These are phyloP conservation scores for Ambrosiella beaveri DNA, from an alignment of 2,329 filamentous ascomycete species.

Conservation along the genomic window DNA sequence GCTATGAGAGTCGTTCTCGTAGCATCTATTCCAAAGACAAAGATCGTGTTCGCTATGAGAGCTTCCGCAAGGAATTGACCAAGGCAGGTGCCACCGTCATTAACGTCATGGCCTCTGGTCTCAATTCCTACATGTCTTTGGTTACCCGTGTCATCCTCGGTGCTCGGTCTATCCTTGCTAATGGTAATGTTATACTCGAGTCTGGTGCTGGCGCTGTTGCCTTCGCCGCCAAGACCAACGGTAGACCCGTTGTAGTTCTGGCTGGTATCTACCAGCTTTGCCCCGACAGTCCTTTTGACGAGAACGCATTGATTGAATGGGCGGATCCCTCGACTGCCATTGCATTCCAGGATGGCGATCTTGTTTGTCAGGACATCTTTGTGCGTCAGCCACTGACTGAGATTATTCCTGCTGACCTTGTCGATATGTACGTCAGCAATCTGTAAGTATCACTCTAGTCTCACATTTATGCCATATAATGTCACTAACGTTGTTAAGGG, in stretches of 20 bases:
- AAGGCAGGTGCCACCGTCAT: slow-evolving; percentile 68
- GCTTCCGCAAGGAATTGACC: slow-evolving; percentile 61
- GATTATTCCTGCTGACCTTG: slow-evolving; percentile 57
- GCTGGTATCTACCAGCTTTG: slow-evolving; percentile 88
- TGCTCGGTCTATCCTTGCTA: slow-evolving; percentile 72
- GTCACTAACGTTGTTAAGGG: slow-evolving; percentile 24
- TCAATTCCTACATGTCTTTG: slow-evolving; percentile 86
- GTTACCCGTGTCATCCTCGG: slow-evolving; percentile 91
- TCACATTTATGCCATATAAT: background rate
- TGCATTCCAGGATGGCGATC: slow-evolving; percentile 58
- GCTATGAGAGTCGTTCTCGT: slow-evolving; percentile 20
- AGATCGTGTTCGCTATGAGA: slow-evolving; percentile 23
- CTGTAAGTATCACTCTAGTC: slow-evolving; percentile 23
- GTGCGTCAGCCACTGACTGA: slow-evolving; percentile 68
- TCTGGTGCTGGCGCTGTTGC: slow-evolving; percentile 73
- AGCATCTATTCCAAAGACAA: slow-evolving; percentile 5
- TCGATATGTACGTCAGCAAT: slow-evolving; percentile 76
- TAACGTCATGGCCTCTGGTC: slow-evolving; percentile 64
- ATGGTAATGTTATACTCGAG: slow-evolving; percentile 71
- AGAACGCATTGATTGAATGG: slow-evolving; percentile 69
- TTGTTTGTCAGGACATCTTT: slow-evolving; percentile 55
- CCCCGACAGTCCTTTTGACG: slow-evolving; percentile 72
- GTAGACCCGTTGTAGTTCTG: slow-evolving; percentile 73
- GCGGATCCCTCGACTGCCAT: slow-evolving; percentile 65
- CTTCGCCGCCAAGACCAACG: slow-evolving; percentile 64